Evolutionary conservation across 768 basidiomycete genomes (phyloP), one percentile per base, ranked within the genome.

Genomic region (Phanerochaete carnosa): DNA sequence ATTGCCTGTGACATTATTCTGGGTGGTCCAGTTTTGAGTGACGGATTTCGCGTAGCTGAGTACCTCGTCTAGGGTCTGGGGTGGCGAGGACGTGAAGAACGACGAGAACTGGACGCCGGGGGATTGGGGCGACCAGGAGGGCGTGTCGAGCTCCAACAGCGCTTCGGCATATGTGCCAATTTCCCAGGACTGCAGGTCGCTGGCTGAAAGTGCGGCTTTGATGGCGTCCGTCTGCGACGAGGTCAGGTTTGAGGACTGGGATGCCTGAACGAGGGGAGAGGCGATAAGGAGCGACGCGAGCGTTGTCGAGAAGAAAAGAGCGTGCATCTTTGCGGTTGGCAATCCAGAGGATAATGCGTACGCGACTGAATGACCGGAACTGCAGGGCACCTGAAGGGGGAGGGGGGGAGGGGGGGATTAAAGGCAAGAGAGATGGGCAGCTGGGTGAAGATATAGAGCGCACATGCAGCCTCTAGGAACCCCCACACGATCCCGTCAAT

Each of bases 21-120:
- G 73, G 7, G 56, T 45, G 11, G 79, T 66, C 33, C 83, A 82
- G 58, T 77, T 76, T 2, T 72, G 63, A 19, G 91, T 82, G 22
- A 84, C 75, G 26, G 70, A 65, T 1, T 72, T 72, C 0, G 84
- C 80, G 33, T 90, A 87, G 32, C 76, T 64, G 61, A 88, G 80
- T 29, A 91, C 83, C 1, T 86, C 82, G 11, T 72, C 70, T 39
- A 91, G 73, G 1, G 74, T 72, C 13, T 72, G 63, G 72, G 76
- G 26, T 74, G 75, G 29, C 12, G 54, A 55, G 54, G 23, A 25
- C 68, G 35, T 69, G 57, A 6, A 64, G 45, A 22, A 58, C 54
- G 52, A 72, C 37, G 26, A 75, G 35, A 71, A 62, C n/a, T 62
- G 39, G 25, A 54, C 61, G 50, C 62, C 64, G 56, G 61, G 75